Conservation (phyloP, 208 protist species). For the Leishmania turanica region DNA sequence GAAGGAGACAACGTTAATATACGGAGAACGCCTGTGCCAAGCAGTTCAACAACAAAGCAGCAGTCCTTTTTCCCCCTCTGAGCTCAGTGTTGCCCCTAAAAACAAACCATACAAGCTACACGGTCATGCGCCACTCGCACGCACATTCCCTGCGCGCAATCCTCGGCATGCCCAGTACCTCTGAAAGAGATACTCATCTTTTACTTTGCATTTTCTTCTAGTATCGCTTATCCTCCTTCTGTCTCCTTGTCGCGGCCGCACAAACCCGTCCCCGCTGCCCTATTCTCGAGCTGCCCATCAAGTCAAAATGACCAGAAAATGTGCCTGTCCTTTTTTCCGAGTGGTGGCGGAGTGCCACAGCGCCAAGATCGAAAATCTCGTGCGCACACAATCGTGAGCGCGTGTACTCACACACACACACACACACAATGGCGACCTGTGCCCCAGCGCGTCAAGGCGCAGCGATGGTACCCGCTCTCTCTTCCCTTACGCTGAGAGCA, state of each 20-base stretch:
- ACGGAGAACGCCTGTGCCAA: background rate
- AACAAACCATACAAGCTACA: background rate
- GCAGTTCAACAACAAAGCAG: background rate
- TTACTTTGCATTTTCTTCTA: background rate
- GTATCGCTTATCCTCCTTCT: background rate
- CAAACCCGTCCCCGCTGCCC: background rate
- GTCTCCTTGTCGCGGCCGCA: background rate
- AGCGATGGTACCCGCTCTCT: background rate
- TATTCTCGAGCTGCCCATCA: background rate
- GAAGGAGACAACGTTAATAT: background rate
- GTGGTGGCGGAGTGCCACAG: background rate
- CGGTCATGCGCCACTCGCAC: background rate
- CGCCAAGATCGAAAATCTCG: background rate
- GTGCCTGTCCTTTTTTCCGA: background rate
- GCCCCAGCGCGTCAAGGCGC: conserved; percentile 5
- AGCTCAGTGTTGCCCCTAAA: background rate
- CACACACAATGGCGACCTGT: conserved; percentile 28
- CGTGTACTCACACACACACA: conserved; percentile 24
- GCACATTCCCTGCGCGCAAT: background rate
- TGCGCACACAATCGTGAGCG: conserved; percentile 28
- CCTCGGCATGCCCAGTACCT: background rate
- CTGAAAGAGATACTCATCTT: conserved; percentile 1
- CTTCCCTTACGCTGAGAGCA: background rate
- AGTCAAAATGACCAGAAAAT: background rate
- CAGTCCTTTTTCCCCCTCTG: background rate